phyloP scores from a whole-genome alignment of 2,329 filamentous ascomycete species.

The Trichoderma brevicompactum region DNA sequence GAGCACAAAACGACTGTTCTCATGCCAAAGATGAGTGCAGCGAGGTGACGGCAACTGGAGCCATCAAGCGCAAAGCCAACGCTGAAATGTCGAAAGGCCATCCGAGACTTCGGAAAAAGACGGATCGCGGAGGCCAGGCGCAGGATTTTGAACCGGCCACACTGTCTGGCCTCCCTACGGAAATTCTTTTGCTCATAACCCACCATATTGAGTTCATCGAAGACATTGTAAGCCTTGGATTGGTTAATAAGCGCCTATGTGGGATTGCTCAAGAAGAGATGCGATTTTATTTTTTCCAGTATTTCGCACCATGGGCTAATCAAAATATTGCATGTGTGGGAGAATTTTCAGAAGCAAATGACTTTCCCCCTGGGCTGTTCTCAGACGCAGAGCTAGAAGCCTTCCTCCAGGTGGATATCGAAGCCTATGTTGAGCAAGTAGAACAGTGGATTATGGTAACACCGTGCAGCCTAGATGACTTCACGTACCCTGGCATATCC shows the following conservation, averaged over 20 bases:
- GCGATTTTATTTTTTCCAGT: neutral
- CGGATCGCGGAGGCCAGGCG: neutral
- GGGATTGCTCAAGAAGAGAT: neutral
- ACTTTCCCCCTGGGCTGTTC: constrained; percentile 25
- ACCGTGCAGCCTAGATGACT: no score
- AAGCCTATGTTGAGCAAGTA: no score
- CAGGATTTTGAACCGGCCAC: neutral
- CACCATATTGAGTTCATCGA: neutral
- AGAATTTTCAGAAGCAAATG: constrained; percentile 8
- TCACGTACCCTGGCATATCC: no score
- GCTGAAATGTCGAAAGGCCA: neutral
- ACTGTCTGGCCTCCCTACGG: constrained; percentile 3
- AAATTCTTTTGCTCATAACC: neutral
- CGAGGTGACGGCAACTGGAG: no score
- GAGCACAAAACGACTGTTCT: no score
- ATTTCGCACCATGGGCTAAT: constrained; percentile 14
- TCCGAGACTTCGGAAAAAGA: neutral
- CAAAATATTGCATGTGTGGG: constrained; percentile 26
- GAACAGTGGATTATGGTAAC: no score
- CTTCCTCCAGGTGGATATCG: no score
- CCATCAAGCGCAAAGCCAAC: no score
- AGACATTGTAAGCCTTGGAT: neutral
- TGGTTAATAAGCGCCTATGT: neutral
- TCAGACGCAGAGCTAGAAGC: constrained; percentile 11
- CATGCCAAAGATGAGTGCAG: no score